Conservation (phyloP, 2,329 filamentous ascomycete genomes). For the Cladophialophora exuberans region DNA sequence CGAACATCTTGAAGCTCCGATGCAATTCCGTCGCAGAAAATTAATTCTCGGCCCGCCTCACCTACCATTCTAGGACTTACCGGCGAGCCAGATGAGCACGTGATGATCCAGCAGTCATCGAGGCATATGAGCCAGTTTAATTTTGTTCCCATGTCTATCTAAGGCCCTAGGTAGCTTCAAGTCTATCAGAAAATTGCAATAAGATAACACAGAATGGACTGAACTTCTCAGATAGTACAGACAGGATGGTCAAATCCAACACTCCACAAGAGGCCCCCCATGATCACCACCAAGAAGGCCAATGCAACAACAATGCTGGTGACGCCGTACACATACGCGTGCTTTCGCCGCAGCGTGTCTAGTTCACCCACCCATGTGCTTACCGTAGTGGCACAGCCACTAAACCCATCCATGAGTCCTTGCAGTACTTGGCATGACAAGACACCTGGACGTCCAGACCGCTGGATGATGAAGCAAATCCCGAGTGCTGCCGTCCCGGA, state of each 20-base stretch:
- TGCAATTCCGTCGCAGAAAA: slow-evolving; percentile 5
- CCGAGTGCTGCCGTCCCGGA: slow-evolving; percentile 71
- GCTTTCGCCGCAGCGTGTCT: slow-evolving; percentile 50
- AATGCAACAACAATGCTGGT: slow-evolving; percentile 64
- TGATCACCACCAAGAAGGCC: slow-evolving; percentile 66
- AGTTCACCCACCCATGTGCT: slow-evolving; percentile 66
- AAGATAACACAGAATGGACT: not conserved
- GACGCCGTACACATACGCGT: slow-evolving; percentile 69
- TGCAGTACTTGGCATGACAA: slow-evolving; percentile 66
- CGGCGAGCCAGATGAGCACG: not conserved
- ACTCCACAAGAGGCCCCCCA: slow-evolving; percentile 76
- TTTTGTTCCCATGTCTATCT: too few species aligned
- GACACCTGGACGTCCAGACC: slow-evolving; percentile 38
- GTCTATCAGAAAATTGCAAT: too few species aligned
- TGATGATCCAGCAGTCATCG: not conserved
- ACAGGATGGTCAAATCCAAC: slow-evolving; percentile 51
- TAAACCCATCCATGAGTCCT: slow-evolving; percentile 65
- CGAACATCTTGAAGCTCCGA: slow-evolving; percentile 19
- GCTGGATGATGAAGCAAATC: slow-evolving; percentile 75
- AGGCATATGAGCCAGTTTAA: not conserved
- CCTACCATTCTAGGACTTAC: not conserved
- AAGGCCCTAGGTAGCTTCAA: too few species aligned
- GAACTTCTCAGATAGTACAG: too few species aligned
- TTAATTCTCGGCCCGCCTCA: not conserved
- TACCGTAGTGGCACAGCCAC: slow-evolving; percentile 66